Conservation (phyloP, 768 basidiomycete genomes). For the Russula earlei region DNA sequence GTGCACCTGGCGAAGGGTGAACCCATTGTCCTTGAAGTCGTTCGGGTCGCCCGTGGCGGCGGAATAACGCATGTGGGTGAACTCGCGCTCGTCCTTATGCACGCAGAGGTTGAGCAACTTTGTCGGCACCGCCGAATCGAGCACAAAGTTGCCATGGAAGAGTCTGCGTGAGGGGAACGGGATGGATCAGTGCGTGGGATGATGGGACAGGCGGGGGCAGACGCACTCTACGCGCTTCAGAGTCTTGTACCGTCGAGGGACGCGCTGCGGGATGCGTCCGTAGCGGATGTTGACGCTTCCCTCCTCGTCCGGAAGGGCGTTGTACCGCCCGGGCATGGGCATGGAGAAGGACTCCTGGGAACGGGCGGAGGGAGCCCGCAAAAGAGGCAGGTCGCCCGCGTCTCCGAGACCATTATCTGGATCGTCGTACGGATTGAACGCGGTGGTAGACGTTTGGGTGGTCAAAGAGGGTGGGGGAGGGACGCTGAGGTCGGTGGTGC, state of each 20-base stretch:
- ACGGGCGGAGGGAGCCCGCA: conserved; percentile 25
- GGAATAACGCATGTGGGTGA: conserved; percentile 92
- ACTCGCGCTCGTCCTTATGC: conserved; percentile 73
- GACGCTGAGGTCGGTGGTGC: conserved; percentile 12
- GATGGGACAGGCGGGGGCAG: neutral
- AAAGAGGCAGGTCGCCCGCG: conserved; percentile 57
- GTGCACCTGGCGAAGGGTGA: conserved; percentile 82
- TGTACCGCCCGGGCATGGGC: conserved; percentile 40
- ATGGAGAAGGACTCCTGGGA: conserved; percentile 22
- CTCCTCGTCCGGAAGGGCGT: conserved; percentile 26
- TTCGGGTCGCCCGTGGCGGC: conserved; percentile 96
- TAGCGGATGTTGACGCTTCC: conserved; percentile 66
- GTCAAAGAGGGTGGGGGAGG: conserved; percentile 19
- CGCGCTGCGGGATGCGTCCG: conserved; percentile 83
- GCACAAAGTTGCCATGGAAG: conserved; percentile 88
- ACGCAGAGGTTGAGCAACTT: conserved; percentile 82
- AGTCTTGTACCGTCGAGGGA: conserved; percentile 86
- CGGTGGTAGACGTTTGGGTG: conserved; percentile 10
- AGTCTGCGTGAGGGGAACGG: conserved; percentile 35
- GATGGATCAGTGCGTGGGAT: neutral
- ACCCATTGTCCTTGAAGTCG: conserved; percentile 72
- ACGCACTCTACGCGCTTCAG: conserved; percentile 83
- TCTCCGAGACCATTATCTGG: conserved; percentile 34
- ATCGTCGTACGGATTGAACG: conserved; percentile 25
- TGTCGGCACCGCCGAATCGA: conserved; percentile 85